Evolutionary conservation across 163 green algal genomes (phyloP).

Genomic region (Chloromonas sp.): DNA sequence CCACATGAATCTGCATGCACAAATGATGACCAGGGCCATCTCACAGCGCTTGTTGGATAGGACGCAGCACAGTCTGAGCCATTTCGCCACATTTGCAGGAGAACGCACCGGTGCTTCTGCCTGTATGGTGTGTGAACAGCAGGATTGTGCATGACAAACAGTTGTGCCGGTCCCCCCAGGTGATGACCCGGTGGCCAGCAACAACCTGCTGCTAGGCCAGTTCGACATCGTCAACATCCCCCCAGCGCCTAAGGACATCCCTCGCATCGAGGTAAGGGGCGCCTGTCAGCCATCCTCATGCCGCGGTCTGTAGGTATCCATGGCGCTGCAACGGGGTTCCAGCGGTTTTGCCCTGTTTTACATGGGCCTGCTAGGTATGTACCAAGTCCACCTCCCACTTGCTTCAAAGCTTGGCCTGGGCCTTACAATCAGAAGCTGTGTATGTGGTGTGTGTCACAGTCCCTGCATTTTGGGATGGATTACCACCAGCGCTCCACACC

Average conservation of each 20-base stretch:
- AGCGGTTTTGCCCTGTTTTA: background rate
- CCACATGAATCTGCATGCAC: too few species aligned
- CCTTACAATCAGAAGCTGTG: background rate
- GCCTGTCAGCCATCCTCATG: background rate
- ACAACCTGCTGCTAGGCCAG: conserved; percentile 62
- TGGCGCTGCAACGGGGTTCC: background rate
- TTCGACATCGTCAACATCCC: conserved; percentile 62
- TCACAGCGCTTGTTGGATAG: too few species aligned
- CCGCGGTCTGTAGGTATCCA: background rate
- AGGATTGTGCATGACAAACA: too few species aligned
- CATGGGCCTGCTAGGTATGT: background rate
- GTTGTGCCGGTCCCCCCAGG: conserved; percentile 1
- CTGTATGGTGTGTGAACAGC: too few species aligned
- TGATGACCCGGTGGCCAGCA: conserved; percentile 59
- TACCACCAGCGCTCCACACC: too few species aligned
- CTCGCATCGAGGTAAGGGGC: conserved; percentile 40
- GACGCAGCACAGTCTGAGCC: too few species aligned
- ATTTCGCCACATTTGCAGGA: too few species aligned
- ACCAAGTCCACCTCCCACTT: too few species aligned
- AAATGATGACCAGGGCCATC: too few species aligned
- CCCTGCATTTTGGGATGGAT: background rate
- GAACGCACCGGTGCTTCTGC: too few species aligned
- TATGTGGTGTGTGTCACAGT: background rate
- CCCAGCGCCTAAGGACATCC: conserved; percentile 40
- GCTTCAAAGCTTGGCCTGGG: background rate